Evolutionary conservation across 108 stramenopile genomes (phyloP), one percentile per base, ranked within the genome.

Genomic region (Skeletonema tropicum): DNA sequence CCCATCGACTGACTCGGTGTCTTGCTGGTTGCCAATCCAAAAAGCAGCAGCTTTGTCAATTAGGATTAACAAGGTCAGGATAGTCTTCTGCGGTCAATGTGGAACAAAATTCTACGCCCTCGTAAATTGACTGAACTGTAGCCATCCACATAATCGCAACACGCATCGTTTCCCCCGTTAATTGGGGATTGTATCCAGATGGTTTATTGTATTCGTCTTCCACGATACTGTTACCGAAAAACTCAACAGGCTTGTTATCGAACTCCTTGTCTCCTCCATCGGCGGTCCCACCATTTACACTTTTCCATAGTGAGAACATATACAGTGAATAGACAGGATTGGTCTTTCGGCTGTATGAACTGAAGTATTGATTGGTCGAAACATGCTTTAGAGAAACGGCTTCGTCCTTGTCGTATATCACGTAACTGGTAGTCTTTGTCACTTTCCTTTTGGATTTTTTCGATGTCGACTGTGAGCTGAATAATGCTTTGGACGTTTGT

Each of bases 91-190:
- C 29, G 32, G 82, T 64, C 29, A 62, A 72, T n/a, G 65, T 36
- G 30, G 68, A 12, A 71, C 90, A 91, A n/a, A 68, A 57, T 26
- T 33, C 17, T 21, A 85, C 17, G 19, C 67, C 77, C 25, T 84
- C 66, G 62, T 82, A 84, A 1, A 91, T 66, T 26, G 77, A 42
- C 70, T 86, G 73, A 2, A 75, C 78, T 58, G 66, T 74, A 8
- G 75, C 77, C 90, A 91, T 91, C 83, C 86, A 85, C 25, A 91
- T 80, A 70, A 71, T 86, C 6, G 85, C 26, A n/a, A 84, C 76
- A 32, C 52, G 52, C 19, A 55, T 55, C 52, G 52, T 55, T 23
- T 23, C 21, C 6, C 52, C 23, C 52, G 52, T 55, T 6, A 55
- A 25, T 23, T 55, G 21, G 9, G 52, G 21, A 23, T 55, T 23